phyloP scores from a whole-genome alignment of 1,139 yeast species.

The Arxiozyma bovina region DNA sequence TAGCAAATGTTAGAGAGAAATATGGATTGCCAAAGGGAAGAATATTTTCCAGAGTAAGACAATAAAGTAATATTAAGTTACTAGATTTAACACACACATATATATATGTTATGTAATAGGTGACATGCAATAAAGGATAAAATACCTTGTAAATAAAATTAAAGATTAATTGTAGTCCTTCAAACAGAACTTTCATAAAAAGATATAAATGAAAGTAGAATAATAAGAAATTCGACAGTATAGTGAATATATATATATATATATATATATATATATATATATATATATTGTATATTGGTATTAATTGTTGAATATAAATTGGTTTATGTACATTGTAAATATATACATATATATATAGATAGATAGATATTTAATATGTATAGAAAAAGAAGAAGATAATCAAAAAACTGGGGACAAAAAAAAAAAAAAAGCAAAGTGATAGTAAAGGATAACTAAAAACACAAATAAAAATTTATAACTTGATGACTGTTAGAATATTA shows the following conservation, averaged over 20 bases:
- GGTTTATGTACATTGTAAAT: neutral
- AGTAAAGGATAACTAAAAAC: too few species aligned
- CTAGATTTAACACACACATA: neutral
- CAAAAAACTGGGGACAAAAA: too few species aligned
- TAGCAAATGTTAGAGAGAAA: slow-evolving; percentile 53
- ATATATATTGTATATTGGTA: too few species aligned
- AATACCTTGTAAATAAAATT: neutral
- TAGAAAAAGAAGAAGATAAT: neutral
- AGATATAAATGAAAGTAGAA: neutral
- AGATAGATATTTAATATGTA: too few species aligned
- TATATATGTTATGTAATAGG: neutral
- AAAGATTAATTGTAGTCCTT: neutral
- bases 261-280: too few species aligned
- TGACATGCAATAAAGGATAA: neutral
- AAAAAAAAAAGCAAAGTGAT: too few species aligned
- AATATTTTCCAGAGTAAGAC: slow-evolving; percentile 54
- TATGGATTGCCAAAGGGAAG: slow-evolving; percentile 70
- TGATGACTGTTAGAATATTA: neutral
- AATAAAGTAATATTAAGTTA: slow-evolving; percentile 11
- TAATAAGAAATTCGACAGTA: too few species aligned
- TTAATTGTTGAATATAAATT: neutral
- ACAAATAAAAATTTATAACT: too few species aligned
- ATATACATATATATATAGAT: too few species aligned
- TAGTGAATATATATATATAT: neutral
- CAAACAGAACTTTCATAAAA: too few species aligned